Percentiles rank a stretch among this genome's conserved stretches.
Conservation (phyloP, 208 protist species). For the Angomonas deanei region DNA sequence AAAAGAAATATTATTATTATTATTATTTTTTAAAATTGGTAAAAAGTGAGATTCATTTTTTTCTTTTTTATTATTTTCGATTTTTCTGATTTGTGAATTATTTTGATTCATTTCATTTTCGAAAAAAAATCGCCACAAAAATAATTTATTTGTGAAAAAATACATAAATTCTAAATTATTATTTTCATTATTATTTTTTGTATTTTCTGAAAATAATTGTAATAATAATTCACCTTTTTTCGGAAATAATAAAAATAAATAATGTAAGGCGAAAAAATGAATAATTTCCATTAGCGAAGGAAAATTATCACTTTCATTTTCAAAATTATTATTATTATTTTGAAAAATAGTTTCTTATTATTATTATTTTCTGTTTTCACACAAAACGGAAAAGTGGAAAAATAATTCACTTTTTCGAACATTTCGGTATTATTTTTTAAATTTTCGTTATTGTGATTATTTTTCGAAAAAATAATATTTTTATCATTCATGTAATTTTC, state of each 20-base stretch:
- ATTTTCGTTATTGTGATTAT: too few relatives aligned
- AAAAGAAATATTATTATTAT: neutral
- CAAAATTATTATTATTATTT: conserved; percentile 3
- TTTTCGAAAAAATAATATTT: too few relatives aligned
- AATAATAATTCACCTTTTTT: neutral
- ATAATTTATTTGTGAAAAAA: too few relatives aligned
- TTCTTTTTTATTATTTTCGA: neutral
- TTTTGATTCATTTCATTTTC: neutral
- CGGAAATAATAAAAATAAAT: neutral
- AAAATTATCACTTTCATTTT: neutral
- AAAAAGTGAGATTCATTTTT: too few relatives aligned
- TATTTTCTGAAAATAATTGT: neutral
- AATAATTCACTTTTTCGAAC: neutral
- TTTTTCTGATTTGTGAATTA: neutral
- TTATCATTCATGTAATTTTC: too few relatives aligned
- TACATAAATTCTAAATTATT: too few relatives aligned
- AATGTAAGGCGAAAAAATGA: neutral
- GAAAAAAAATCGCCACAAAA: too few relatives aligned
- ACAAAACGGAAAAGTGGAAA: too few relatives aligned
- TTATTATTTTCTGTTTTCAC: neutral
- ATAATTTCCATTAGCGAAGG: neutral
- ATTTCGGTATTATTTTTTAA: too few relatives aligned
- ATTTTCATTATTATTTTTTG: too few relatives aligned
- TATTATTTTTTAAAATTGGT: too few relatives aligned
- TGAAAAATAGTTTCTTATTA: neutral